Base-by-base conservation (phyloP, 179 eudicot genomes). In the Beta lomatogona region DNA sequence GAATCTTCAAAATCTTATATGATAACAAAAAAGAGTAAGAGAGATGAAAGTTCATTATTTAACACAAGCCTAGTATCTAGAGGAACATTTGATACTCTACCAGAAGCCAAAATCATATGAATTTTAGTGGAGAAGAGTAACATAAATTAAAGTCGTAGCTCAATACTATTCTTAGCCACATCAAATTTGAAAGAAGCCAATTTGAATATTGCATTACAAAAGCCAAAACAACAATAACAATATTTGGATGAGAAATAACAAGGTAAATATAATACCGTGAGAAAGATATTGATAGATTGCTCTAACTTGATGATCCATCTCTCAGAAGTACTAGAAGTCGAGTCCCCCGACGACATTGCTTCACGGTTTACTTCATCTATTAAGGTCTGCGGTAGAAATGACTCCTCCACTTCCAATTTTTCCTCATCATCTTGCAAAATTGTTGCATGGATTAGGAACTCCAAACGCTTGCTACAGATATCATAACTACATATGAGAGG, bases 201-300 rank as follows among this genome's bases (percentile, higher is more conserved):
- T n/a, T n/a, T n/a, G n/a, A n/a, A n/a, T n/a, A n/a, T n/a, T n/a
- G n/a, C n/a, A n/a, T n/a, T n/a, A n/a, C n/a, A n/a, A n/a, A n/a
- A n/a, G n/a, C n/a, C n/a, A n/a, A n/a, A n/a, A n/a, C n/a, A n/a
- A n/a, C n/a, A n/a, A n/a, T n/a, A n/a, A n/a, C n/a, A n/a, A n/a
- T 25, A 50, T 66, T 73, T 52, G 69, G 13, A 71, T 19, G 12
- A 48, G 44, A 8, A 78, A 52, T 14, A 54, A 82, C 41, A 73
- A 74, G 48, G 64, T 18, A 70, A 82, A n/a, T 75, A 54, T 63
- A 36, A 70, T 87, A 92, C 99, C 73, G 98, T 96, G 79, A 96
- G 97, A 14, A 92, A 85, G 77, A 93, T 86, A 82, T 96, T 96
- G 16, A 94, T 71, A 14, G 99, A 94, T 63, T 94, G 98, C 84